Evolutionary conservation across 345 rosid genomes (phyloP).

Genomic region (Litchi chinensis): DNA sequence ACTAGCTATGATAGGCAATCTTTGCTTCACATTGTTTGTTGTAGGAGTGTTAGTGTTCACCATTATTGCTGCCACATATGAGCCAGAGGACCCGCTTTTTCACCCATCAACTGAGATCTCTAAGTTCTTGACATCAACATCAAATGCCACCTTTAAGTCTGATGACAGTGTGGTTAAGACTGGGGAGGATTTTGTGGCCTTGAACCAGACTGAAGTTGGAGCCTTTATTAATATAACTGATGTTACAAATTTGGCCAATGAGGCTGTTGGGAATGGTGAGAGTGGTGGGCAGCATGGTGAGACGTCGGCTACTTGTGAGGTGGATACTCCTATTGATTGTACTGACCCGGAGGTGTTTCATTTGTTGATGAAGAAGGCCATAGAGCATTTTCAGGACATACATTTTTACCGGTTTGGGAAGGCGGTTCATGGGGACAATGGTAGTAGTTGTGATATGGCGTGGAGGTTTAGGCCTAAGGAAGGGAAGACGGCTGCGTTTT

Average conservation of each 20-base stretch:
- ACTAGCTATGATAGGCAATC: constrained; percentile 76
- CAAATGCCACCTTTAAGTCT: constrained; percentile 78
- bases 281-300: constrained; percentile 12
- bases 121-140: constrained; percentile 72
- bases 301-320: constrained; percentile 38
- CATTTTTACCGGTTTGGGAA: constrained; percentile 93
- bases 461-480: constrained; percentile 97
- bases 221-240: constrained; percentile 67
- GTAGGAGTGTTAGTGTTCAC: constrained; percentile 83
- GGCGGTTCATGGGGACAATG: constrained; percentile 56
- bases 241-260: constrained; percentile 36
- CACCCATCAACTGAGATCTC: constrained; percentile 82
- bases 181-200: constrained; percentile 87
- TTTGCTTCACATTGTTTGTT: constrained; percentile 84
- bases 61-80: constrained; percentile 85
- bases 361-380: constrained; percentile 78
- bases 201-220: constrained; percentile 68
- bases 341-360: constrained; percentile 85
- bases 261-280: constrained; percentile 19
- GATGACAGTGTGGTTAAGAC: constrained; percentile 73
- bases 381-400: constrained; percentile 76
- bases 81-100: constrained; percentile 89
- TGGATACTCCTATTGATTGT: constrained; percentile 62
- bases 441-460: constrained; percentile 79
- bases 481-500: constrained; percentile 80